These are phyloP conservation scores for Zymoseptoria tritici DNA, from an alignment of 2,329 filamentous ascomycete genomes.

Conservation along the genomic window DNA sequence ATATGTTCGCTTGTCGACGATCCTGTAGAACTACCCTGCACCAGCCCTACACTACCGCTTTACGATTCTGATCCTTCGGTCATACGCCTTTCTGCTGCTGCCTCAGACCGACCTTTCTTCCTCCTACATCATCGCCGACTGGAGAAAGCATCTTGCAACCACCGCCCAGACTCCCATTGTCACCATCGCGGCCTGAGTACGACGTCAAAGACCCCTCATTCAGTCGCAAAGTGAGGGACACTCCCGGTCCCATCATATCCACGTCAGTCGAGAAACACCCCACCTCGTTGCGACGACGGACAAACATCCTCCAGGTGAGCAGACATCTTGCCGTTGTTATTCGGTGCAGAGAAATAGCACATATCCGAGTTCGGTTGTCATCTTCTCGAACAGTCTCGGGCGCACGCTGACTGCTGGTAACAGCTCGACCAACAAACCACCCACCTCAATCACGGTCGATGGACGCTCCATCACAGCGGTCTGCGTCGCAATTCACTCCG, in stretches of 20 bases:
- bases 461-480: constrained; percentile 10
- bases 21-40: neutral
- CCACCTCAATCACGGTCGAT: constrained; percentile 6
- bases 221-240: neutral
- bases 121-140: neutral
- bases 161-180: neutral
- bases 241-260: neutral
- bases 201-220: neutral
- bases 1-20: neutral
- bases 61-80: neutral
- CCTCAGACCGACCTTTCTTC: neutral
- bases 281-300: neutral
- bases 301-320: constrained; percentile 1
- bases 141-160: neutral
- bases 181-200: neutral
- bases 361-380: neutral
- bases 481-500: constrained; percentile 25
- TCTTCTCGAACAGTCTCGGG: neutral
- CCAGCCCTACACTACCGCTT: neutral
- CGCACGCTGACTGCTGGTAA: neutral
- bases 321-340: neutral
- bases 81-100: neutral
- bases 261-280: neutral
- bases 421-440: neutral
- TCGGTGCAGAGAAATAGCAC: neutral